Conservation (phyloP, 225 moss, liverwort and hornwort genomes). For the Polytrichum formosum region DNA sequence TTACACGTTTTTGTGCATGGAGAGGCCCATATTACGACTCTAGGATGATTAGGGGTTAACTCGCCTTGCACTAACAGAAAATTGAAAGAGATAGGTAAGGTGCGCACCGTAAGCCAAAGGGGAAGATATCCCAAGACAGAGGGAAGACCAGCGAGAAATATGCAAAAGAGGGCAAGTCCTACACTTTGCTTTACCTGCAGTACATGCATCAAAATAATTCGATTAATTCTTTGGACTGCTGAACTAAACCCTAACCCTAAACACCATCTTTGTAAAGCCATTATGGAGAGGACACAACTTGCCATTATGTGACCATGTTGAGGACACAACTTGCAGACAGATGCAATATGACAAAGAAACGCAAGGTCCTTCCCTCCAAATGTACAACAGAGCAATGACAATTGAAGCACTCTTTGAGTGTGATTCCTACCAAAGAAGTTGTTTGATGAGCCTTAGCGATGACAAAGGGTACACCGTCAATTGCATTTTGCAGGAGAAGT, state of each 20-base stretch:
- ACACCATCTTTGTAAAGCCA: neutral
- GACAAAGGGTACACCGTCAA: conserved; percentile 90
- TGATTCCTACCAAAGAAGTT: conserved; percentile 63
- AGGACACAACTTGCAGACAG: neutral
- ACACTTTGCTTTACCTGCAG: conserved; percentile 98
- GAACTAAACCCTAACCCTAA: neutral
- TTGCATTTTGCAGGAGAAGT: conserved; percentile 84
- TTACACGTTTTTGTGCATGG: no score
- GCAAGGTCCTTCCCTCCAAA: neutral
- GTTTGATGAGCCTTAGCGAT: conserved; percentile 96
- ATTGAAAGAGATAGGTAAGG: neutral
- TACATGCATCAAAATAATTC: conserved; percentile 4
- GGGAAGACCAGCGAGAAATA: conserved; percentile 79
- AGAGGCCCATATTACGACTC: no score
- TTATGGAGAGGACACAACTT: neutral
- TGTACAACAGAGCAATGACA: neutral
- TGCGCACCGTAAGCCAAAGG: conserved; percentile 89
- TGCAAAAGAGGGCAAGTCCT: conserved; percentile 81
- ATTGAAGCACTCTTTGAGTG: neutral
- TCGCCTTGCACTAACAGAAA: neutral
- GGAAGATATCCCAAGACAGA: conserved; percentile 89
- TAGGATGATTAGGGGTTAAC: neutral
- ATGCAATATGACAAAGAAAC: neutral
- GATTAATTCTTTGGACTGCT: neutral
- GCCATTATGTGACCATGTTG: neutral